Percentiles rank a stretch among this genome's conserved stretches.
phyloP scores from a whole-genome alignment of 768 basidiomycete species.

The Boletus reticuloceps region DNA sequence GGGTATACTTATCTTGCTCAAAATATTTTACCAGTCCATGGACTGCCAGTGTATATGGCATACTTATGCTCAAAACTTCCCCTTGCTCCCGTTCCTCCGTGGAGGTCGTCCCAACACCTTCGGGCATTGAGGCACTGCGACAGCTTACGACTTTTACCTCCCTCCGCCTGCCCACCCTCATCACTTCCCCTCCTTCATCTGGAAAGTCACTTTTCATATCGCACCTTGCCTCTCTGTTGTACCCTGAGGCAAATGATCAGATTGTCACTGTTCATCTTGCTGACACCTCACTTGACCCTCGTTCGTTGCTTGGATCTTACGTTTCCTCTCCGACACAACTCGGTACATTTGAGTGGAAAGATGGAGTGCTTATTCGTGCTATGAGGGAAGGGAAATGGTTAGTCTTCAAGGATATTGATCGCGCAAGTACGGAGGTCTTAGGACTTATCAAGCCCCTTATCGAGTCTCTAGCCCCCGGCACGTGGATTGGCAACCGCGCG shows the following conservation, averaged over 20 bases:
- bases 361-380: slow-evolving; percentile 87
- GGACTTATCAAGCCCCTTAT: slow-evolving; percentile 82
- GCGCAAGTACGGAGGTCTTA: slow-evolving; percentile 85
- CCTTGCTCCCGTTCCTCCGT: slow-evolving; percentile 24
- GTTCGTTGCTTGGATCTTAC: slow-evolving; percentile 90
- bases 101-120: slow-evolving; percentile 60
- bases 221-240: slow-evolving; percentile 67
- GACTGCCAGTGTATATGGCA: slow-evolving; percentile 60
- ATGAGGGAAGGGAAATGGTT: slow-evolving; percentile 92
- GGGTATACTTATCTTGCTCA: slow-evolving; percentile 9
- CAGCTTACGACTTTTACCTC: slow-evolving; percentile 63
- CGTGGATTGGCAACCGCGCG: slow-evolving; percentile 74
- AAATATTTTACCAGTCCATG: slow-evolving; percentile 44
- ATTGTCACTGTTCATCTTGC: slow-evolving; percentile 87
- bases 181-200: slow-evolving; percentile 83
- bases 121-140: slow-evolving; percentile 57
- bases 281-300: slow-evolving; percentile 93
- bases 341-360: slow-evolving; percentile 94
- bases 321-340: slow-evolving; percentile 80
- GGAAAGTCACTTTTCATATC: slow-evolving; percentile 83
- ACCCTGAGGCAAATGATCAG: slow-evolving; percentile 59
- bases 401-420: slow-evolving; percentile 89
- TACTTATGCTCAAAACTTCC: slow-evolving; percentile 57
- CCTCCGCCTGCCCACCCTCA: slow-evolving; percentile 69
- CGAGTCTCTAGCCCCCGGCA: slow-evolving; percentile 65